Percentiles rank a stretch among this genome's conserved stretches.
These are phyloP conservation scores for Xylariaceae sp. DNA, from an alignment of 2,329 filamentous ascomycete species.

Conservation along the genomic window DNA sequence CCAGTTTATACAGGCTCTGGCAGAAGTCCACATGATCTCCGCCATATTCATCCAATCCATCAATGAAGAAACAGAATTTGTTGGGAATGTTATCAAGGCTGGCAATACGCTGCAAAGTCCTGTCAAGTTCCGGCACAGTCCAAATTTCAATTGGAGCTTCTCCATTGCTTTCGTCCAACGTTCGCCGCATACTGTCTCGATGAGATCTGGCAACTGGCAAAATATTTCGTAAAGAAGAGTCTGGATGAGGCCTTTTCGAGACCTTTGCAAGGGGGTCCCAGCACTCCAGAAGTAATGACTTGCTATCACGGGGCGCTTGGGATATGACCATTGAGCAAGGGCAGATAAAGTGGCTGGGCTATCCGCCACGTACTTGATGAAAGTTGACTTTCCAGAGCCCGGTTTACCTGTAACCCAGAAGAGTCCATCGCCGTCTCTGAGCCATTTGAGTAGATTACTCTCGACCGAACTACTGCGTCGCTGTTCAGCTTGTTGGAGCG, in stretches of 20 bases:
- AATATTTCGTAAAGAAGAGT: background rate
- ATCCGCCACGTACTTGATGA: constrained; percentile 8
- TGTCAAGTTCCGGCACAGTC: too few relatives aligned
- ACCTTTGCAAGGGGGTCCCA: constrained; percentile 3
- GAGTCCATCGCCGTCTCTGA: background rate
- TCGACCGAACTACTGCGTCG: too few relatives aligned
- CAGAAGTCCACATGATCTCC: background rate
- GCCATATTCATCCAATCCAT: background rate
- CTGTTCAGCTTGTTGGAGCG: background rate
- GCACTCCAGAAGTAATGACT: constrained; percentile 5
- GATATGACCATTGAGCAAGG: background rate
- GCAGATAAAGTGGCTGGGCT: background rate
- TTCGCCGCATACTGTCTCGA: background rate
- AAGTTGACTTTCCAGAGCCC: constrained; percentile 4
- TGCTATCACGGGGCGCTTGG: background rate
- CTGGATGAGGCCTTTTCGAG: background rate
- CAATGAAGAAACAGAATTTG: background rate
- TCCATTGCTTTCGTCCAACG: background rate
- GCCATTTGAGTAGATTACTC: background rate
- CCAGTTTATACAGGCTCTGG: background rate
- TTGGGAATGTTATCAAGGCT: too few relatives aligned
- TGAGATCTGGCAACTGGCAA: background rate
- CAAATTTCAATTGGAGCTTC: background rate
- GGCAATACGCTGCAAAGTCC: too few relatives aligned
- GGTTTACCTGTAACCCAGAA: constrained; percentile 10